Base-by-base conservation (phyloP, 805 yeast genomes). In the Wickerhamiella brachini region DNA sequence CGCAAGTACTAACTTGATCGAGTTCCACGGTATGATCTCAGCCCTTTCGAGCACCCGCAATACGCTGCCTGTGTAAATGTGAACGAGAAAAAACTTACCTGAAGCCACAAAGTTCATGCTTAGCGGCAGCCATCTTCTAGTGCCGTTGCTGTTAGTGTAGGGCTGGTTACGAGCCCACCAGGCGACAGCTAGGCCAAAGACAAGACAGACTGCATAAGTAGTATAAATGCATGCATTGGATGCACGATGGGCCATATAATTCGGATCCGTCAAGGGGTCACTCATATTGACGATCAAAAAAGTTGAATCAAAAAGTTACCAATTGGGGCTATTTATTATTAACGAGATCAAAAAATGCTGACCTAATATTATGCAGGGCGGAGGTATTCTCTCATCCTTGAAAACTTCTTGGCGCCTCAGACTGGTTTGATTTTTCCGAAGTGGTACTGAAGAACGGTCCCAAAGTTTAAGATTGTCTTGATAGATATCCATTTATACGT, bases 41-140 rank as follows among this genome's bases (percentile, higher is more conserved):
- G 85, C 82, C 71, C 52, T 45, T 6, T 15, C 57, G 55, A 56
- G 63, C 62, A 57, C 62, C 62, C 61, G 62, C 46, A 49, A 57
- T 53, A 52, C 54, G 53, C 29, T 51, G 51, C 31, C 38, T 38
- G 31, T 37, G 41, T 37, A 5, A 12, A 37, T 37, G 41, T 39
- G 44, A 31, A 20, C 20, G 20, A 26, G 8, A 21, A 17, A 18
- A 24, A 20, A 49, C 61, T 58, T 59, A 59, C 95, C 95, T 57
- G 94, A 81, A 48, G 97, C 97, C 50, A 89, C 79, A 64, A 89
- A 89, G 65, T 89, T 89, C 54, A 89, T 71, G 1, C 95, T 84
- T 58, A 89, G 70, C 0, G 95, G 95, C 15, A 86, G 42, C 34
- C 87, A 94, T 44, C 73, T 73, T 59, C 85, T 89, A 0, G 95